Evolutionary conservation across 768 basidiomycete genomes (phyloP).

Genomic region (Naganishia vaughanmartiniae): DNA sequence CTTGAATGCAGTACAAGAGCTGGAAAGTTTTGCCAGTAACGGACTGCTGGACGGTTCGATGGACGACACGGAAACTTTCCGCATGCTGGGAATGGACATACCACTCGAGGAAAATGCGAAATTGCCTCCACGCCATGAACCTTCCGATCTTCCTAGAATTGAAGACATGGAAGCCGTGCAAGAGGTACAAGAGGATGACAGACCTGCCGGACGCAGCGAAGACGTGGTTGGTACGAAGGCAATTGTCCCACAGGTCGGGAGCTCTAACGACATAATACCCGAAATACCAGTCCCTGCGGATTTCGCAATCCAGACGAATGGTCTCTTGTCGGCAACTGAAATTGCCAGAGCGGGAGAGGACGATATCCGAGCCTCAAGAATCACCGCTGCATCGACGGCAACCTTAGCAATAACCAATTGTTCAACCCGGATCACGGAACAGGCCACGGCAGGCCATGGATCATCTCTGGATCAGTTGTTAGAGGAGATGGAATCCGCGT

Average conservation of each 20-base stretch:
- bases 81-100: neutral
- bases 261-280: neutral
- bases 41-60: neutral
- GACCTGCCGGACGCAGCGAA: neutral
- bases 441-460: neutral
- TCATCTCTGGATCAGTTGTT: constrained; percentile 11
- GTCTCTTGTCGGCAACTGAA: neutral
- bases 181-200: neutral
- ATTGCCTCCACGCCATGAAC: neutral
- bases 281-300: neutral
- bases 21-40: constrained; percentile 15
- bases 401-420: too few relatives aligned
- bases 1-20: neutral
- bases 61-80: neutral
- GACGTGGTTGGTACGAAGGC: neutral
- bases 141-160: neutral
- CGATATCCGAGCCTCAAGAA: neutral
- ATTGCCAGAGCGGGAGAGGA: neutral
- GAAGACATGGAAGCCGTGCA: neutral
- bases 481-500: neutral
- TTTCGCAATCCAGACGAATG: neutral
- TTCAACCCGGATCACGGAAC: neutral
- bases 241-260: neutral
- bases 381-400: neutral
- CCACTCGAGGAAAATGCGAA: neutral